phyloP scores from a whole-genome alignment of 2,329 filamentous ascomycete species.

The Fusarium zealandicum region DNA sequence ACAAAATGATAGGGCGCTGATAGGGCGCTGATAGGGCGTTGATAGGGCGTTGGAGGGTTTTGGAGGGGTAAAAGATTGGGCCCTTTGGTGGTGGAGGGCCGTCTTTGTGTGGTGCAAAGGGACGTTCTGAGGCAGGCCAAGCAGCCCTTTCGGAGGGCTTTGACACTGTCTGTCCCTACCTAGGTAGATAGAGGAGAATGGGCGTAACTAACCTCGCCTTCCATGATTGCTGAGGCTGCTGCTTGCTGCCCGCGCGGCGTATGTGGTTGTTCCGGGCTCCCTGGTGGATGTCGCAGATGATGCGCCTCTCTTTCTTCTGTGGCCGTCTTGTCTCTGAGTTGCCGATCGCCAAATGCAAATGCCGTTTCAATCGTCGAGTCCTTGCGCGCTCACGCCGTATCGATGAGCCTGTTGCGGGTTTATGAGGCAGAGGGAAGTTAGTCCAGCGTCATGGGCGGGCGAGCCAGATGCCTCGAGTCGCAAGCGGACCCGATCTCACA shows the following conservation, averaged over 20 bases:
- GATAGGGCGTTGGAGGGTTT: conserved; percentile 32
- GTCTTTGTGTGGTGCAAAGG: too few relatives aligned
- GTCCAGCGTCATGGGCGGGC: conserved; percentile 34
- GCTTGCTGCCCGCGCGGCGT: conserved; percentile 3
- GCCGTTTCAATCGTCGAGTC: neutral
- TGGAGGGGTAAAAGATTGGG: conserved; percentile 37
- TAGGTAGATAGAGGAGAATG: neutral
- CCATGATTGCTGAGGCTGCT: conserved; percentile 32
- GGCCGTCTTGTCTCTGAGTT: neutral
- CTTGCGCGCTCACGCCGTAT: conserved; percentile 7
- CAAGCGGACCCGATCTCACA: conserved; percentile 17
- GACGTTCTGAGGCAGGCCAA: neutral
- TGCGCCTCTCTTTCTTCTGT: conserved; percentile 10
- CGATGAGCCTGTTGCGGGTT: conserved; percentile 27
- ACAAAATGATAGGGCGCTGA: neutral
- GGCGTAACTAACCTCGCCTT: conserved; percentile 38
- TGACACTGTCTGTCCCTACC: neutral
- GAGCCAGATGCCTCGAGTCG: conserved; percentile 22
- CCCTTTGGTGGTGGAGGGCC: conserved; percentile 12
- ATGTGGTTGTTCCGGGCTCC: conserved; percentile 15
- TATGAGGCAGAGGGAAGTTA: conserved; percentile 26
- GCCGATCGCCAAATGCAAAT: conserved; percentile 7
- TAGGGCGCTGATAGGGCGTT: conserved; percentile 18
- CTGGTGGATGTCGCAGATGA: conserved; percentile 25
- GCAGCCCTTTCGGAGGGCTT: conserved; percentile 5